phyloP scores from a whole-genome alignment of 176 grass and related monocot species.

The Paspalum notatum region DNA sequence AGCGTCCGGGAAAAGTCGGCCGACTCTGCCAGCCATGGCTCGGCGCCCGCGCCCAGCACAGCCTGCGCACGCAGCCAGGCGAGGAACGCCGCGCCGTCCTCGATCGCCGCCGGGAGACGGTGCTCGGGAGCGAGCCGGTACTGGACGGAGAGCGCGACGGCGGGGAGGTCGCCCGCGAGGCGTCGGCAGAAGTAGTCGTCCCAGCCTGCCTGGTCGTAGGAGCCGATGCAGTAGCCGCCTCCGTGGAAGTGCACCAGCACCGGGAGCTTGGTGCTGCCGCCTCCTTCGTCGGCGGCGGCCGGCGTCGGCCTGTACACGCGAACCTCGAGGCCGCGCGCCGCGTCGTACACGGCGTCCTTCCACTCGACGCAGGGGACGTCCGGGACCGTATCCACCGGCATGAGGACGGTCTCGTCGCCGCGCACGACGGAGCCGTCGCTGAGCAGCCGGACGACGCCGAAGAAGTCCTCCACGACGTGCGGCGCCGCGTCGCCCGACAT shows the following conservation, averaged over 20 bases:
- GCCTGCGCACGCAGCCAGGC: constrained; percentile 43
- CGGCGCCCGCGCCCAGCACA: background rate
- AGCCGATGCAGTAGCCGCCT: constrained; percentile 34
- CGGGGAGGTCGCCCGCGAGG: constrained; percentile 22
- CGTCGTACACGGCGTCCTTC: constrained; percentile 45
- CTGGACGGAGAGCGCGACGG: constrained; percentile 55
- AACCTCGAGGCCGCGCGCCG: constrained; percentile 19
- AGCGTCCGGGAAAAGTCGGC: constrained; percentile 36
- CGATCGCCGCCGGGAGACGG: constrained; percentile 56
- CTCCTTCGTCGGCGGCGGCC: background rate
- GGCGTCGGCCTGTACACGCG: constrained; percentile 10
- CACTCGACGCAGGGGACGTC: constrained; percentile 25
- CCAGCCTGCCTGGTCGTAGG: background rate
- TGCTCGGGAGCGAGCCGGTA: constrained; percentile 73
- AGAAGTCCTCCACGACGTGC: constrained; percentile 44
- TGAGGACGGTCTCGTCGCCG: background rate
- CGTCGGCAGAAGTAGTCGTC: background rate
- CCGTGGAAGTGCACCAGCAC: constrained; percentile 47
- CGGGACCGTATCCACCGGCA: background rate
- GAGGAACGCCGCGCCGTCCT: constrained; percentile 50
- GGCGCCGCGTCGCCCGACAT: constrained; percentile 29
- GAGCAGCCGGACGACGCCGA: constrained; percentile 26
- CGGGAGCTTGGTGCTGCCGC: background rate
- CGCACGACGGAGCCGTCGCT: constrained; percentile 48
- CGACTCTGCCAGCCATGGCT: constrained; percentile 42